Evolutionary conservation across 768 basidiomycete species (phyloP).

Genomic region (Lepiota venenata): DNA sequence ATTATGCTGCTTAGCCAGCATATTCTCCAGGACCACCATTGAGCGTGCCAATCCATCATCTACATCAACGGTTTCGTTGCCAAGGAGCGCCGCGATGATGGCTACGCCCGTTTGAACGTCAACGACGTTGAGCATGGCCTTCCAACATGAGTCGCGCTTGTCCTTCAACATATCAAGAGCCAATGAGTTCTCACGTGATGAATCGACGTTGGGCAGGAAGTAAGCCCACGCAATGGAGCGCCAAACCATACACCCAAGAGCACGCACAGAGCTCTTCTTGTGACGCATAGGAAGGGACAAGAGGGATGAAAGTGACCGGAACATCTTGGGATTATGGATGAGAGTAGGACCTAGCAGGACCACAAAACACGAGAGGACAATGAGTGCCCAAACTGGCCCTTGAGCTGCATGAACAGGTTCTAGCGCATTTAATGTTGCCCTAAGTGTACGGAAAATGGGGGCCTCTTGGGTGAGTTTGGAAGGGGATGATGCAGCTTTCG

Average conservation of each 20-base stretch:
- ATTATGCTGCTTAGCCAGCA: slow-evolving; percentile 51
- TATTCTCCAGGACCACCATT: slow-evolving; percentile 47
- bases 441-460: slow-evolving; percentile 59
- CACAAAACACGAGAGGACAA: slow-evolving; percentile 61
- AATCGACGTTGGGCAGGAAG: slow-evolving; percentile 40
- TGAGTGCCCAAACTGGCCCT: slow-evolving; percentile 76
- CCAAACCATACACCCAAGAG: slow-evolving; percentile 62
- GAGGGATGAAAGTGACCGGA: slow-evolving; percentile 45
- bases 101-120: slow-evolving; percentile 49
- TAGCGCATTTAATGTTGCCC: slow-evolving; percentile 51
- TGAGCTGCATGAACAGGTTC: slow-evolving; percentile 64
- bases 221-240: slow-evolving; percentile 63
- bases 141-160: slow-evolving; percentile 41
- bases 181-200: not conserved
- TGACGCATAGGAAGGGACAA: slow-evolving; percentile 56
- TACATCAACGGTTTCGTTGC: slow-evolving; percentile 18
- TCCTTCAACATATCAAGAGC: slow-evolving; percentile 16
- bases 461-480: slow-evolving; percentile 37
- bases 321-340: slow-evolving; percentile 39
- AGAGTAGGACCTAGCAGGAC: slow-evolving; percentile 61
- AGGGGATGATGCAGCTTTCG: slow-evolving; percentile 23
- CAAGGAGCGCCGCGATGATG: slow-evolving; percentile 53
- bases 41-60: slow-evolving; percentile 44
- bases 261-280: slow-evolving; percentile 61
- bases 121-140: slow-evolving; percentile 46